These are phyloP conservation scores for Epichloe brachyelytri DNA, from an alignment of 2,329 filamentous ascomycete genomes.

Conservation along the genomic window DNA sequence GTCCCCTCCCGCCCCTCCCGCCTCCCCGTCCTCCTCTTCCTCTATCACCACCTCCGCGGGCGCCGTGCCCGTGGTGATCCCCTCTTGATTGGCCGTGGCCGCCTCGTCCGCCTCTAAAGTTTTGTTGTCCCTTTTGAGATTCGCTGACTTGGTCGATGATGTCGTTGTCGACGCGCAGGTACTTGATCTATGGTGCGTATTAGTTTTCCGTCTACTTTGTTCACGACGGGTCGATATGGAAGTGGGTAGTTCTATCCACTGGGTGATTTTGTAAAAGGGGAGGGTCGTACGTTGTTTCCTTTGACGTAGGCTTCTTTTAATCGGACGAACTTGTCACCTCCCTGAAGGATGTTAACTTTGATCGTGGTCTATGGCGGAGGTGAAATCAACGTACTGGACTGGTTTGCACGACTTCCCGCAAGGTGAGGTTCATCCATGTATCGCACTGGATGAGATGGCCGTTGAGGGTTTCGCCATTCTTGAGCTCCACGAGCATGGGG, in stretches of 20 bases:
- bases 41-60: constrained; percentile 33
- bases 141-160: constrained; percentile 92
- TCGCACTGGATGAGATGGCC: constrained; percentile 94
- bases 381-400: constrained; percentile 48
- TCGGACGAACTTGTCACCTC: constrained; percentile 87
- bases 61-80: constrained; percentile 40
- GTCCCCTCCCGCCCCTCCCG: constrained; percentile 22
- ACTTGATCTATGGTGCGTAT: constrained; percentile 65
- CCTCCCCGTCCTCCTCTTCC: constrained; percentile 26
- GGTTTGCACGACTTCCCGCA: constrained; percentile 95
- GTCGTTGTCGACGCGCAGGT: constrained; percentile 88
- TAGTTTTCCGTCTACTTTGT: neutral
- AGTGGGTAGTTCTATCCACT: neutral
- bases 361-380: no score
- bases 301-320: constrained; percentile 92
- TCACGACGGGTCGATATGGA: neutral
- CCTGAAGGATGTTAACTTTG: constrained; percentile 29
- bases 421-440: constrained; percentile 98
- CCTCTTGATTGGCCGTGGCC: constrained; percentile 45
- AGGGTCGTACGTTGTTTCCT: constrained; percentile 69
- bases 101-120: constrained; percentile 53
- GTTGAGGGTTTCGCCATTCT: constrained; percentile 95
- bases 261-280: neutral
- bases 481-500: constrained; percentile 94
- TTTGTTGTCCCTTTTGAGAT: constrained; percentile 63